A percentile compares a stretch with the other conserved stretches of the same genome.
Evolutionary conservation across 306 rosid species (phyloP).

Genomic region (Cucurbita maxima): DNA sequence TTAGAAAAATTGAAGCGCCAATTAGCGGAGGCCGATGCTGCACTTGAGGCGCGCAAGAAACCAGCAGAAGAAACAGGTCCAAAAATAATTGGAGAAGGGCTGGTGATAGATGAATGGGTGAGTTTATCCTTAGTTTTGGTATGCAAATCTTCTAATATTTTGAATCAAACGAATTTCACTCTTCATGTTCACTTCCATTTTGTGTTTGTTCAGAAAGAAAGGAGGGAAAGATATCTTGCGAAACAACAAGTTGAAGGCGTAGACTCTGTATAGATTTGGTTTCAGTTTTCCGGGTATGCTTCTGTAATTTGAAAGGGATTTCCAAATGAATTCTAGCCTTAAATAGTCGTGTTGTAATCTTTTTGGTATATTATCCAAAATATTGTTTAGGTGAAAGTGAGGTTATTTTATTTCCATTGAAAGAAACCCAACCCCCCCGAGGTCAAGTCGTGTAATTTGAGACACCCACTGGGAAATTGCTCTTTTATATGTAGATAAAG

Average conservation of each 20-base stretch:
- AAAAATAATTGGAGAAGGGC: conserved; percentile 74
- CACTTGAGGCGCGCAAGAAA: conserved; percentile 61
- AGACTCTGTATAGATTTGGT: conserved; percentile 47
- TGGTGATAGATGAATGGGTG: conserved; percentile 96
- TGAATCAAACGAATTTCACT: background rate
- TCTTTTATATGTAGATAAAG: conserved; percentile 8
- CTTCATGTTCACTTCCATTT: background rate
- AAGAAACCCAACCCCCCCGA: background rate
- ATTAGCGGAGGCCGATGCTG: conserved; percentile 72
- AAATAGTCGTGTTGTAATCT: background rate
- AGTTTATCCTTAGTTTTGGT: conserved; percentile 11
- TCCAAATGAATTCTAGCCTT: background rate
- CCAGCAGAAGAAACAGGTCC: conserved; percentile 65
- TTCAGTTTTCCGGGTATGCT: conserved; percentile 11
- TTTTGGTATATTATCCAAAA: background rate
- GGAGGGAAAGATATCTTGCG: conserved; percentile 94
- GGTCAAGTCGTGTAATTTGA: conserved; percentile 8
- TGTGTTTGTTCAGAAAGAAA: conserved; percentile 54
- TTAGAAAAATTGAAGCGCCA: conserved; percentile 64
- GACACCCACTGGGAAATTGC: background rate
- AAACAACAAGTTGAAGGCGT: conserved; percentile 72
- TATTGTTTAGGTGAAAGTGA: conserved; percentile 1
- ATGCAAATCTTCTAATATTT: background rate
- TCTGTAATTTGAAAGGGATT: conserved; percentile 5
- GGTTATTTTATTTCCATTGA: background rate